Percentiles rank a stretch among this genome's conserved stretches.
Evolutionary conservation across 495 filamentous ascomycete genomes (phyloP).

Genomic region (Daldinia vernicosa): DNA sequence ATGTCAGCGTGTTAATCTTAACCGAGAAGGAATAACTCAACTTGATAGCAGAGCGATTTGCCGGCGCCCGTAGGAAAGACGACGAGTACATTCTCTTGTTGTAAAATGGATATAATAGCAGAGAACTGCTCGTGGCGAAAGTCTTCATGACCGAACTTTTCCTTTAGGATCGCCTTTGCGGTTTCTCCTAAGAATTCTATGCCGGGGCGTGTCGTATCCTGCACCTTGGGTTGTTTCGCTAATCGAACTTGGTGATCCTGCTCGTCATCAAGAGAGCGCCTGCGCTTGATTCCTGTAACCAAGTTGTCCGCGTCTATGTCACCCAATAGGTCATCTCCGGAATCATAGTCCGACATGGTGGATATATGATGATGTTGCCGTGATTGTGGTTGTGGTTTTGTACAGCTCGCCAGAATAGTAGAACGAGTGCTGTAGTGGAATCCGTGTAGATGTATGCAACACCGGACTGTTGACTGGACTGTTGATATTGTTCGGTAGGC

Average conservation of each 20-base stretch:
- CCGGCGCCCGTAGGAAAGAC: slow-evolving; percentile 70
- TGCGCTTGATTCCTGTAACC: slow-evolving; percentile 14
- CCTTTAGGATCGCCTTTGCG: slow-evolving; percentile 42
- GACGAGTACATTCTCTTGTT: slow-evolving; percentile 59
- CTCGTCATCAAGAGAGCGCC: slow-evolving; percentile 17
- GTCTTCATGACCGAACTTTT: slow-evolving; percentile 55
- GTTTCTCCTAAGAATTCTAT: background rate
- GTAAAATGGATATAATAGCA: slow-evolving; percentile 59
- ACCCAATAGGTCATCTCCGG: slow-evolving; percentile 24
- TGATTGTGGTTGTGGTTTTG: background rate
- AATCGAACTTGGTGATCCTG: background rate
- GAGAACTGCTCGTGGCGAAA: slow-evolving; percentile 65
- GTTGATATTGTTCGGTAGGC: too few species aligned
- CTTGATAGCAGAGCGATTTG: slow-evolving; percentile 65
- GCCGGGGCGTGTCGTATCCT: background rate
- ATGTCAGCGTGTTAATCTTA: background rate
- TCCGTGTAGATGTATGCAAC: too few species aligned
- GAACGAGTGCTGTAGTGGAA: too few species aligned
- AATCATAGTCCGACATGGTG: slow-evolving; percentile 36
- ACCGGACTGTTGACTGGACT: too few species aligned
- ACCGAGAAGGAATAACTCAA: slow-evolving; percentile 15
- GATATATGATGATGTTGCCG: background rate
- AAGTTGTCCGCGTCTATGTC: slow-evolving; percentile 14
- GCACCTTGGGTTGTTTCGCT: background rate
- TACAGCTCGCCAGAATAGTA: background rate